Conservation (phyloP, 2,329 filamentous ascomycete species). For the Falciphora oryzae region DNA sequence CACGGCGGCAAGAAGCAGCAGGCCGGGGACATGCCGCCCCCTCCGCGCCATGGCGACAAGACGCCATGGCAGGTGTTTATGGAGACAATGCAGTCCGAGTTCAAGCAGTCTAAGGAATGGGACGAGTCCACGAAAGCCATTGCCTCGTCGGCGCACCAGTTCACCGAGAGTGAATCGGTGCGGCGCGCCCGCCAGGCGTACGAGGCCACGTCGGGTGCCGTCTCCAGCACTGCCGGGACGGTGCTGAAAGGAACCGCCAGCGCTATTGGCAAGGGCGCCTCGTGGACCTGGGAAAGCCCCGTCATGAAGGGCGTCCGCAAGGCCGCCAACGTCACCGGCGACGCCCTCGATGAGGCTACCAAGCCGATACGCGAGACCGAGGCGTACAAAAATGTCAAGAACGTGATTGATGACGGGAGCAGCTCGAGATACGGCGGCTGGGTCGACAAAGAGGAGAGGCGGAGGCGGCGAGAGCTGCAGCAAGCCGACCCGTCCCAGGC, state of each 20-base stretch:
- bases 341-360: conserved; percentile 89
- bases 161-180: conserved; percentile 88
- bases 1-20: conserved; percentile 39
- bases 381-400: conserved; percentile 88
- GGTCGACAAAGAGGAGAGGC: conserved; percentile 92
- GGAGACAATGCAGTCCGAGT: conserved; percentile 89
- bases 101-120: conserved; percentile 98
- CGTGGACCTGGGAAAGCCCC: conserved; percentile 95
- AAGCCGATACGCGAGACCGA: conserved; percentile 91
- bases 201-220: conserved; percentile 76
- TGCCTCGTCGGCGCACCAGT: conserved; percentile 80
- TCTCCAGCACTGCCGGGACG: conserved; percentile 69
- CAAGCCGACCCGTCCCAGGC: conserved; percentile 42
- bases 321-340: conserved; percentile 78
- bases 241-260: conserved; percentile 82
- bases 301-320: conserved; percentile 88
- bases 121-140: conserved; percentile 97
- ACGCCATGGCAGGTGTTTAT: conserved; percentile 98
- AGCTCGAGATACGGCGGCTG: conserved; percentile 94
- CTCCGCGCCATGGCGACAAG: conserved; percentile 96
- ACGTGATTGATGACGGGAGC: conserved; percentile 95
- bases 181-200: conserved; percentile 82
- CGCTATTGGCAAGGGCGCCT: conserved; percentile 82
- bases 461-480: conserved; percentile 65
- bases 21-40: conserved; percentile 55